A percentile compares a stretch with the other conserved stretches of the same genome.
These are phyloP conservation scores for Dictyophora rubrovolvata DNA, from an alignment of 768 basidiomycete genomes.

Conservation along the genomic window DNA sequence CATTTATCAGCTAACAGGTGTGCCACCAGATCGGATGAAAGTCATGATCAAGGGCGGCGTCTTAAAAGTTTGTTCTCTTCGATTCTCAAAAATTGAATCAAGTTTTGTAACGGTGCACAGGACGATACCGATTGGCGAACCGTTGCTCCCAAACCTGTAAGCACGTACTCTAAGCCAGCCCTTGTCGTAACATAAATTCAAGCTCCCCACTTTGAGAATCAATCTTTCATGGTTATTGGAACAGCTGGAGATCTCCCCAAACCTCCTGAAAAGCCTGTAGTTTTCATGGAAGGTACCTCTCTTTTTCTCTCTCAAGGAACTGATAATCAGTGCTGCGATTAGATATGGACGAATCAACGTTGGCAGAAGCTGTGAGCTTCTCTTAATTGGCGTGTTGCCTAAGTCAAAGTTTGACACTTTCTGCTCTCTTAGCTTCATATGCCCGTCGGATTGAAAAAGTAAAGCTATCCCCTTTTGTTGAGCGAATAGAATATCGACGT, in stretches of 20 bases:
- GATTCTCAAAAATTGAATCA: not conserved
- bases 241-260: constrained; percentile 87
- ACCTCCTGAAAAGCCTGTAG: constrained; percentile 65
- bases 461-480: constrained; percentile 13
- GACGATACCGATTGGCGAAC: constrained; percentile 84
- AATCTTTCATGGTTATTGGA: constrained; percentile 89
- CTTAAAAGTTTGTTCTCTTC: constrained; percentile 54
- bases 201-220: constrained; percentile 43
- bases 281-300: constrained; percentile 73
- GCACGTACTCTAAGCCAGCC: constrained; percentile 17
- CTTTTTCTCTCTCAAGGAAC: not conserved
- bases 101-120: constrained; percentile 28
- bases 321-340: not conserved
- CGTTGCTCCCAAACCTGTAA: constrained; percentile 69
- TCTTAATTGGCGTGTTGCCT: not conserved
- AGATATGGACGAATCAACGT: constrained; percentile 80
- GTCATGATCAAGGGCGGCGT: constrained; percentile 91
- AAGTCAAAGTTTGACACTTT: not conserved
- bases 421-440: constrained; percentile 45
- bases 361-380: constrained; percentile 65
- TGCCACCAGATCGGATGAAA: constrained; percentile 90
- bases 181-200: not conserved
- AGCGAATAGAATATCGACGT: not conserved
- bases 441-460: constrained; percentile 77
- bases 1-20: constrained; percentile 72